Percentiles rank a stretch among this genome's conserved stretches.
Conservation (phyloP, 2,329 filamentous ascomycete genomes). For the Lachnellula willkommii region DNA sequence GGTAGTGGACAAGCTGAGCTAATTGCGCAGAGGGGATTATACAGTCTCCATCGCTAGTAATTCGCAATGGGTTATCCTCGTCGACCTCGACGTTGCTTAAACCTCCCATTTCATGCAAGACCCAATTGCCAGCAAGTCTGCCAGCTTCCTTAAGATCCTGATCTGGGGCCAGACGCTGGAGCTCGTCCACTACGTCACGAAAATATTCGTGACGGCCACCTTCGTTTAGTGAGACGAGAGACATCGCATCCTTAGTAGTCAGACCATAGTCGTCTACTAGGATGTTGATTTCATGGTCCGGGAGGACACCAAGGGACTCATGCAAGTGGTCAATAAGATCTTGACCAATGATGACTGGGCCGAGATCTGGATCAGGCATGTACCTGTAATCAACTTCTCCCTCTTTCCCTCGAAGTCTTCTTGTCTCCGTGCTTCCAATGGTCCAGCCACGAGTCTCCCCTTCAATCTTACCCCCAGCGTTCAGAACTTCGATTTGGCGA, state of each 20-base stretch:
- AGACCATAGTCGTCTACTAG: constrained; percentile 62
- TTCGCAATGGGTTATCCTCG: constrained; percentile 22
- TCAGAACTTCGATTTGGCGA: constrained; percentile 76
- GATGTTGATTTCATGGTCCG: constrained; percentile 62
- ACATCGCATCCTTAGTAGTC: constrained; percentile 75
- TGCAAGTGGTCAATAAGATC: constrained; percentile 63
- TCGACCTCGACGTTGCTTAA: constrained; percentile 46
- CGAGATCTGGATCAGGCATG: constrained; percentile 93
- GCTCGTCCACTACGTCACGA: constrained; percentile 54
- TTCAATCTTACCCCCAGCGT: constrained; percentile 66
- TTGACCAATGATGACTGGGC: constrained; percentile 67
- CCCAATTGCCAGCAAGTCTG: constrained; percentile 56
- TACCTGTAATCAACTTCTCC: constrained; percentile 97
- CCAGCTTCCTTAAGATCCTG: constrained; percentile 32
- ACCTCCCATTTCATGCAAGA: constrained; percentile 70
- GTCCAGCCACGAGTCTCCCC: constrained; percentile 94
- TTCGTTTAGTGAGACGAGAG: constrained; percentile 70
- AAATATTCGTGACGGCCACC: constrained; percentile 81
- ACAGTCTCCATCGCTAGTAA: constrained; percentile 23
- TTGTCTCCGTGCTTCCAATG: constrained; percentile 75
- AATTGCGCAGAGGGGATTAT: constrained; percentile 29
- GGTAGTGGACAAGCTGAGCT: constrained; percentile 40
- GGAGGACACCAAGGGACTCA: constrained; percentile 60
- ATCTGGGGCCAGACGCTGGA: constrained; percentile 5
- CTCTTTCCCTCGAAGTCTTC: constrained; percentile 81